These are phyloP conservation scores for Aspergillus ruber DNA, from an alignment of 2,329 filamentous ascomycete species.

Conservation along the genomic window DNA sequence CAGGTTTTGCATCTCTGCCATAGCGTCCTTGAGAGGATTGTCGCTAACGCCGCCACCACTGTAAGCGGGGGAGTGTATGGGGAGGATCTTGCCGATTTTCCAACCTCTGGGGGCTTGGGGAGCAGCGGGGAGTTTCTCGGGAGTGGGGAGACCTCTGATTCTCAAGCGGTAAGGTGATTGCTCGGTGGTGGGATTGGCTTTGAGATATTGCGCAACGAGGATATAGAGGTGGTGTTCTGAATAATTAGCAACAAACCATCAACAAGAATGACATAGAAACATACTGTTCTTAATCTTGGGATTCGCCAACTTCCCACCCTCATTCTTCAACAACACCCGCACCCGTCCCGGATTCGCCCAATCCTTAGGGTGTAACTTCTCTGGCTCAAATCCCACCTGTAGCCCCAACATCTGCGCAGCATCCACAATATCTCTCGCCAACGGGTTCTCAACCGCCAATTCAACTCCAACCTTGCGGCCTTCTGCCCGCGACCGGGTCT, in stretches of 20 bases:
- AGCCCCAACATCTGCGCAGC: conserved; percentile 66
- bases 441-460: conserved; percentile 73
- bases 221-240: conserved; percentile 77
- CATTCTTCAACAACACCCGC: conserved; percentile 62
- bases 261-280: conserved; percentile 19
- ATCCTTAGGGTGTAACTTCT: conserved; percentile 90
- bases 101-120: conserved; percentile 78
- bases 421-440: conserved; percentile 82
- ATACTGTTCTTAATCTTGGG: conserved; percentile 58
- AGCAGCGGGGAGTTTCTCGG: conserved; percentile 61
- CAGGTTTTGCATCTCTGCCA: conserved; percentile 74
- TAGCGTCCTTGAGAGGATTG: conserved; percentile 93
- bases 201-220: conserved; percentile 69
- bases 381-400: conserved; percentile 70
- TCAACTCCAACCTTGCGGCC: conserved; percentile 70
- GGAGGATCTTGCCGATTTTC: conserved; percentile 80
- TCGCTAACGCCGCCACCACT: conserved; percentile 90
- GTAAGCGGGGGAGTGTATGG: conserved; percentile 80
- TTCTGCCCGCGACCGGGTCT: conserved; percentile 56
- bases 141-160: conserved; percentile 66
- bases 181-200: conserved; percentile 69
- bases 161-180: conserved; percentile 63
- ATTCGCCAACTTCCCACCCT: conserved; percentile 45
- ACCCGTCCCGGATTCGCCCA: conserved; percentile 95
- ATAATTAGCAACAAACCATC: neutral